Percentiles rank a stretch among this genome's conserved stretches.
Evolutionary conservation across 2,329 filamentous ascomycete genomes (phyloP).

Genomic region (Penicillium sp.): DNA sequence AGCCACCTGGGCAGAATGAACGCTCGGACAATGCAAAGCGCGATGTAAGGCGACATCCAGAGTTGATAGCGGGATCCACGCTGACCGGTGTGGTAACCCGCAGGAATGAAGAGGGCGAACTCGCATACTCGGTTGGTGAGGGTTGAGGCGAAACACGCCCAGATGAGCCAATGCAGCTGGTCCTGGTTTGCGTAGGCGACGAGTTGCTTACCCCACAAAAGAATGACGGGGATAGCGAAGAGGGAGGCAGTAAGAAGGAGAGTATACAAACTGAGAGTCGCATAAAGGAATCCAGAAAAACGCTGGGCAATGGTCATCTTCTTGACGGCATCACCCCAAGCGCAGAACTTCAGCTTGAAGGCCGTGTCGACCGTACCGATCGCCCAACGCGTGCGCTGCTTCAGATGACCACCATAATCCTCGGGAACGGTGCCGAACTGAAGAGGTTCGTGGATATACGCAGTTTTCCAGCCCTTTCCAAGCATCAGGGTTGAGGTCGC

Average conservation of each 20-base stretch:
- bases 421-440: constrained; percentile 60
- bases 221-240: constrained; percentile 63
- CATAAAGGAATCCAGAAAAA: constrained; percentile 63
- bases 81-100: constrained; percentile 64
- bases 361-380: constrained; percentile 61
- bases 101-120: constrained; percentile 62
- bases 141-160: constrained; percentile 58
- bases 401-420: constrained; percentile 40
- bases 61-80: constrained; percentile 61
- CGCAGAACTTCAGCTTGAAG: constrained; percentile 64
- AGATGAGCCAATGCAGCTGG: constrained; percentile 64
- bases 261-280: constrained; percentile 60
- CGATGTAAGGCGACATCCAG: constrained; percentile 68
- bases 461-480: constrained; percentile 65
- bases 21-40: constrained; percentile 60
- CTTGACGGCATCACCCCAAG: constrained; percentile 58
- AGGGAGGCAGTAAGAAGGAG: constrained; percentile 60
- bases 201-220: constrained; percentile 60
- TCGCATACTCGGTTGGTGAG: constrained; percentile 61
- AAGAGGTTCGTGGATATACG: constrained; percentile 62
- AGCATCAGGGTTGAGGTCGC: constrained; percentile 63
- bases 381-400: constrained; percentile 45
- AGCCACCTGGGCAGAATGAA: constrained; percentile 65
- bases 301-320: constrained; percentile 62
- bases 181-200: constrained; percentile 59